Percentiles rank a stretch among this genome's conserved stretches.
Evolutionary conservation across 2,329 filamentous ascomycete species (phyloP).

Genomic region (Karstenula rhodostoma): DNA sequence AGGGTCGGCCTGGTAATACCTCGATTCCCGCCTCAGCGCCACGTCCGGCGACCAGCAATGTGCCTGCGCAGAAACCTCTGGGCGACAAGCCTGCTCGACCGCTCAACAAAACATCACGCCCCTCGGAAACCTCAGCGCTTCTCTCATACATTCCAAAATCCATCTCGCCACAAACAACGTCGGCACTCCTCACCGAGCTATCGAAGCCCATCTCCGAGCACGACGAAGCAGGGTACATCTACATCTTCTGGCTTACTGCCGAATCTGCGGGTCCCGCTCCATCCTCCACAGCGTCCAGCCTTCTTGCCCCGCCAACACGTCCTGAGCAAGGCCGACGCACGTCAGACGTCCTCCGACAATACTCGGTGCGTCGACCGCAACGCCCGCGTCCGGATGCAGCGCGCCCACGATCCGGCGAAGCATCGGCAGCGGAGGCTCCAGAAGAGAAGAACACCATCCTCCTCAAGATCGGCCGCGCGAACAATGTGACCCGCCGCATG

Average conservation of each 20-base stretch:
- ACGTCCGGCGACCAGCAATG: conserved; percentile 22
- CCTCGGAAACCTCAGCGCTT: conserved; percentile 53
- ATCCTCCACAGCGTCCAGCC: conserved; percentile 53
- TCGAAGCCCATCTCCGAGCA: conserved; percentile 74
- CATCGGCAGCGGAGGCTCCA: neutral
- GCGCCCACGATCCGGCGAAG: conserved; percentile 22
- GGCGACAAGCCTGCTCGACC: conserved; percentile 34
- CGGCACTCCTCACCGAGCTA: conserved; percentile 78
- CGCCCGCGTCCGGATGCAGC: conserved; percentile 17
- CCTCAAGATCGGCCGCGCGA: conserved; percentile 71
- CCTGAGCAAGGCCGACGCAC: conserved; percentile 38
- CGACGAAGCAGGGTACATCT: conserved; percentile 89
- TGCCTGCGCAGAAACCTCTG: conserved; percentile 35
- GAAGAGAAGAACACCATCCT: conserved; percentile 65
- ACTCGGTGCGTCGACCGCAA: conserved; percentile 34
- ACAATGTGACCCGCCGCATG: conserved; percentile 89
- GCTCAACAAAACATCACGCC: conserved; percentile 29
- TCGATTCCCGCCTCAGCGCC: conserved; percentile 14
- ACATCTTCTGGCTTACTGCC: conserved; percentile 93
- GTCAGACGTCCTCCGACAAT: conserved; percentile 44
- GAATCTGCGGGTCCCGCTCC: conserved; percentile 65
- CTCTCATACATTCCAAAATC: conserved; percentile 74
- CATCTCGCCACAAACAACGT: conserved; percentile 72
- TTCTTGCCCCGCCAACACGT: conserved; percentile 63
- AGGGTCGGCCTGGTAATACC: conserved; percentile 17